Evolutionary conservation across 345 rosid species (phyloP), one percentile per base, ranked within the genome.

Genomic region (Eutrema japonicum): DNA sequence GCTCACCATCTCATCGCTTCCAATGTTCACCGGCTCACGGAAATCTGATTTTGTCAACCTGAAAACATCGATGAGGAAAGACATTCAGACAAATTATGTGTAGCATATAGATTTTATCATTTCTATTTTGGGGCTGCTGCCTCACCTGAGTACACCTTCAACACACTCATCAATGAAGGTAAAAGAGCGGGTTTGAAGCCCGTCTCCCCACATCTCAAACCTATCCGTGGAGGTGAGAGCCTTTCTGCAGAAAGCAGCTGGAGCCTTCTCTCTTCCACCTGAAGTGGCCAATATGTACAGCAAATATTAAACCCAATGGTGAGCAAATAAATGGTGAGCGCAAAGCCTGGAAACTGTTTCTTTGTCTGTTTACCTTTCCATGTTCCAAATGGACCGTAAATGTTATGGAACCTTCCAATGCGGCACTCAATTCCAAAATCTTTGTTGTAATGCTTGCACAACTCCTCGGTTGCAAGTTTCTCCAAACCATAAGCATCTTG

Each of bases 171-270:
- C 99, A 13, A 92, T 96, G 86, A 96, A 96, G 75, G 99, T 96
- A 79, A 96, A 96, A 11, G 98, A 95, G 49, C 98, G 92, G 53
- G 98, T 96, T 38, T 92, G 99, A 68, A 85, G 86, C 58, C 99
- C 99, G 56, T 96, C 99, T 73, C 99, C 99, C 99, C 99, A 96
- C 97, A 96, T 92, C 94, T 92, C 99, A 37, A 96, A 96, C 83
- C 83, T 92, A 75, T 90, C 97, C 0, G 74, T 77, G 18, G 99
- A 82, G 12, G 98, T 96, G n/a, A 86, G 55, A 48, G 94, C 77
- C 84, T 96, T 96, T 74, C 99, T 82, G 83, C 99, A 96, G 75
- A 96, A 92, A 48, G 99, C 99, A 83, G 99, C 99, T 12, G 99
- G 98, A 66, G 99, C 99, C 85, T 92, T 96, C 81, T 92, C 98